A percentile compares a stretch with the other conserved stretches of the same genome.
Conservation (phyloP, 148 eudicot species). For the Spergularia marina region DNA sequence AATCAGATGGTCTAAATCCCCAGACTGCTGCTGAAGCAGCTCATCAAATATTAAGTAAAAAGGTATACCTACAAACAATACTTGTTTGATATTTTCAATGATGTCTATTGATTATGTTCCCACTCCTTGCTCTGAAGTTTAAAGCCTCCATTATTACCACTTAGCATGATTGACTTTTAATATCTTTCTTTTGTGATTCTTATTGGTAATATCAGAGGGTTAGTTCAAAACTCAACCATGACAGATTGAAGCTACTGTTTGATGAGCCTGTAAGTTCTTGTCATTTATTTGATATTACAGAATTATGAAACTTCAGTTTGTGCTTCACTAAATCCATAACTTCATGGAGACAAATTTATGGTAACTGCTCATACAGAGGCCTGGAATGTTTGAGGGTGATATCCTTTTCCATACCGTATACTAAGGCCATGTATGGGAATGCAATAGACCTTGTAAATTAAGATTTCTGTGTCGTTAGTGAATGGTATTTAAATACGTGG, state of each 20-base stretch:
- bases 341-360: neutral
- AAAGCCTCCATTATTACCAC: neutral
- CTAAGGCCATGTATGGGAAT: neutral
- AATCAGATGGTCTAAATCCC: constrained; percentile 53
- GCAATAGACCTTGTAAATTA: neutral
- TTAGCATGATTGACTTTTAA: neutral
- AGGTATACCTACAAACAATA: constrained; percentile 38
- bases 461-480: neutral
- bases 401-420: neutral
- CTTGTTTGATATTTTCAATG: neutral
- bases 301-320: neutral
- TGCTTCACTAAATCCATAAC: neutral
- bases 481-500: neutral
- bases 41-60: constrained; percentile 46
- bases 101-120: neutral
- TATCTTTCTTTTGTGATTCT: neutral
- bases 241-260: constrained; percentile 39
- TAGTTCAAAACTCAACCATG: constrained; percentile 50
- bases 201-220: constrained; percentile 36
- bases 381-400: neutral
- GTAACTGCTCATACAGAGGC: neutral
- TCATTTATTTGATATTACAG: neutral
- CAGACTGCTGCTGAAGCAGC: constrained; percentile 69
- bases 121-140: neutral
- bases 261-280: constrained; percentile 39